Evolutionary conservation across 164 flowering plant genomes (phyloP).

Genomic region (Magnolia officinalis): DNA sequence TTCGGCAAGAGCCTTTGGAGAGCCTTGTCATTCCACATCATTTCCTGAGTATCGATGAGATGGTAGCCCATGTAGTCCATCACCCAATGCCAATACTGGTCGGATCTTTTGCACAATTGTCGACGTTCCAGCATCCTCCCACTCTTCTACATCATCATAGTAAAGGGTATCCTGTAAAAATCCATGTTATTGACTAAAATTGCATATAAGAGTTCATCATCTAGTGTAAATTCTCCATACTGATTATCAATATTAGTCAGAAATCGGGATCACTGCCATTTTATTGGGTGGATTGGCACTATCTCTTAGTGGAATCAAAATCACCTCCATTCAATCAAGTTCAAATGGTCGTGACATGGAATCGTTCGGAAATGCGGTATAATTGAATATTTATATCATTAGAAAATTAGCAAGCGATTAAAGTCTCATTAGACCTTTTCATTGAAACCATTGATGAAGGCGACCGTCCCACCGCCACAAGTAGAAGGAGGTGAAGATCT

Average conservation of each 20-base stretch:
- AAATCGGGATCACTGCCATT: no score
- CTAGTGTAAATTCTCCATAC: no score
- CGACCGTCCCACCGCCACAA: conserved; percentile 78
- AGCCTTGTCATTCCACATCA: conserved; percentile 37
- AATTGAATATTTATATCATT: no score
- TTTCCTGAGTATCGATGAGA: conserved; percentile 45
- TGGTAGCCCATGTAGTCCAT: conserved; percentile 72
- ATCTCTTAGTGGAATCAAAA: no score
- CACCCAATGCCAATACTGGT: conserved; percentile 76
- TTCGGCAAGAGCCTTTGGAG: conserved; percentile 54
- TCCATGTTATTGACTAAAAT: no score
- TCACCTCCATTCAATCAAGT: no score
- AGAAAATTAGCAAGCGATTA: conserved; percentile 19
- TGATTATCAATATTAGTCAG: no score
- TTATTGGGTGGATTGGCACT: no score
- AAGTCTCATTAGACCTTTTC: conserved; percentile 18
- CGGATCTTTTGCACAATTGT: conserved; percentile 60
- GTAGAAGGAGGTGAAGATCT: conserved; percentile 59
- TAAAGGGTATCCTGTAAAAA: conserved; percentile 67
- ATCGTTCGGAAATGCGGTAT: no score
- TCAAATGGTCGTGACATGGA: background rate
- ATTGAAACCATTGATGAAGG: conserved; percentile 54
- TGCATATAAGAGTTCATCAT: no score
- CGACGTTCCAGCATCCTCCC: conserved; percentile 86
- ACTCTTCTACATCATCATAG: conserved; percentile 58